phyloP scores from a whole-genome alignment of 2,329 filamentous ascomycete species.

The Pseudogymnoascus sp. region DNA sequence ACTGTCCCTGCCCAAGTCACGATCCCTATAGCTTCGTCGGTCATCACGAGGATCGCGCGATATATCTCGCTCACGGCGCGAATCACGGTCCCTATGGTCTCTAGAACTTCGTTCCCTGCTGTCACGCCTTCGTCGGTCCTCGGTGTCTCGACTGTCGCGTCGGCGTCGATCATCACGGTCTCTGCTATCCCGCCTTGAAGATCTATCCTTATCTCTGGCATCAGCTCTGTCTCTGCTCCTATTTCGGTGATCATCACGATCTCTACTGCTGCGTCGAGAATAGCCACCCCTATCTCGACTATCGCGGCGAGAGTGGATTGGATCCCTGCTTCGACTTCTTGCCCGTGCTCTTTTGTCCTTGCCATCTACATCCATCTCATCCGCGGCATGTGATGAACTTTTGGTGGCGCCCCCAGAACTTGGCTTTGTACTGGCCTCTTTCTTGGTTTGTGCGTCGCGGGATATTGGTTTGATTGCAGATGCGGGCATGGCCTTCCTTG shows the following conservation, averaged over 20 bases:
- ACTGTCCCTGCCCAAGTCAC: neutral
- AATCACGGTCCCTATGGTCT: slow-evolving; percentile 6
- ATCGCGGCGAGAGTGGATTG: slow-evolving; percentile 17
- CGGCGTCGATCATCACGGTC: slow-evolving; percentile 23
- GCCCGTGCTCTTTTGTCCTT: neutral
- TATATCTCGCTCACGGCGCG: slow-evolving; percentile 9
- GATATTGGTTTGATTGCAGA: slow-evolving; percentile 30
- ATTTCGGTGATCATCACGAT: slow-evolving; percentile 9
- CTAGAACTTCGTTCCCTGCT: slow-evolving; percentile 12
- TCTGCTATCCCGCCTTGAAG: slow-evolving; percentile 16
- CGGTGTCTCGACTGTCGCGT: slow-evolving; percentile 22
- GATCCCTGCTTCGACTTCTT: slow-evolving; percentile 24
- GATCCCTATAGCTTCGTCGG: neutral
- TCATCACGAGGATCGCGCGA: neutral
- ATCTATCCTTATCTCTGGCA: slow-evolving; percentile 19
- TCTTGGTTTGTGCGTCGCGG: slow-evolving; percentile 22
- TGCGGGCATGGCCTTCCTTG: slow-evolving; percentile 26
- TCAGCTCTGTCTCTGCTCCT: neutral
- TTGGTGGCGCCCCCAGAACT: neutral
- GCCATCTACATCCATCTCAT: neutral
- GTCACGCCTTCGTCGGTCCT: slow-evolving; percentile 28
- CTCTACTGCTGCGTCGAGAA: slow-evolving; percentile 15
- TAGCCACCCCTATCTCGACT: slow-evolving; percentile 14
- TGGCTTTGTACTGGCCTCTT: neutral
- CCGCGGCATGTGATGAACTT: neutral